Base-by-base conservation (phyloP, 805 yeast species). In the Clavispora phyllophila region DNA sequence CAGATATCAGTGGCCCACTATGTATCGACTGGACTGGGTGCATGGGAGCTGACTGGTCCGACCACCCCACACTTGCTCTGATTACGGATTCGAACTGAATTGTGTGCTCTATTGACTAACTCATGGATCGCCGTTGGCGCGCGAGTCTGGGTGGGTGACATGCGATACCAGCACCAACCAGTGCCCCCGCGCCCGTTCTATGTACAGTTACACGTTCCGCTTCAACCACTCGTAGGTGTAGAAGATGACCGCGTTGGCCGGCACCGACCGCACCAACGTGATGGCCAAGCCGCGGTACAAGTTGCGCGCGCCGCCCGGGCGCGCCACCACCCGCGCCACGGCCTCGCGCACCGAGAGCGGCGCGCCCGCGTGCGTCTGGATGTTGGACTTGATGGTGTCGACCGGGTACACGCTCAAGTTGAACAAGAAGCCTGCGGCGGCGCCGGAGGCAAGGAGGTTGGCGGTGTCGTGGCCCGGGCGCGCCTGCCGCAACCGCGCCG, bases 161-260 rank as follows among this genome's bases (percentile, higher is more conserved):
- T n/a, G n/a, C n/a, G n/a, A n/a, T n/a, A n/a, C n/a, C n/a, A n/a
- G n/a, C n/a, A n/a, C n/a, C n/a, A n/a, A n/a, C n/a, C n/a, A n/a
- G n/a, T n/a, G n/a, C n/a, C n/a, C n/a, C n/a, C n/a, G n/a, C n/a
- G n/a, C n/a, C 8, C 23, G 8, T 22, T 22, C 23, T 22, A 25
- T 25, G 27, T 25, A 25, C 9, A 22, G 13, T 12, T 25, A 25
- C 8, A 28, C 48, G 48, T 51, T 48, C 42, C 62, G 55, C 57
- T 78, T 80, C 47, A 81, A 54, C 23, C 75, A 63, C 55, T 90
- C 96, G 58, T 88, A 90, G 4, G 81, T 74, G 52, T 83, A 79
- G 65, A 91, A 91, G 23, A 90, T 87, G 8, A 82, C 72, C 2
- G 96, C 96, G 56, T 88, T 87, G 3, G 96, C 89, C 0, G 98